Percentiles rank a stretch among this genome's conserved stretches.
These are phyloP conservation scores for Gossypium longicalyx DNA, from an alignment of 345 rosid genomes.

Conservation along the genomic window DNA sequence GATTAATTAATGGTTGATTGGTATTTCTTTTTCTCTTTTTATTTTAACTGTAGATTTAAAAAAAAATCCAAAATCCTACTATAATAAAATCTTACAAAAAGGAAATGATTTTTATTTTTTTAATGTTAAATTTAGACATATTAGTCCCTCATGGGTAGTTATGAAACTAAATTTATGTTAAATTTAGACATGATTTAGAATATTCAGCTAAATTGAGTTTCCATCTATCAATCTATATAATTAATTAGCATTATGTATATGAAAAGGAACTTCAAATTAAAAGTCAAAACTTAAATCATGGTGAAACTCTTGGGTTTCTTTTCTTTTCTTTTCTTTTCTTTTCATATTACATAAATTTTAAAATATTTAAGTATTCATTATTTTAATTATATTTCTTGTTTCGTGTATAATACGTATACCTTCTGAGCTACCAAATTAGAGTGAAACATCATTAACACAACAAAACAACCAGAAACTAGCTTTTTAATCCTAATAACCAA, in stretches of 20 bases:
- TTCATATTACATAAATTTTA: background rate
- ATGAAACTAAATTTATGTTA: conserved; percentile 6
- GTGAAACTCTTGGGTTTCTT: too few species aligned
- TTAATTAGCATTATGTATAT: background rate
- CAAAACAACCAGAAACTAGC: background rate
- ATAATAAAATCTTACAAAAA: too few species aligned
- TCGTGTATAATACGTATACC: too few species aligned
- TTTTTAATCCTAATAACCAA: background rate
- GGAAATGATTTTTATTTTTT: background rate
- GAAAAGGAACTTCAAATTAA: background rate
- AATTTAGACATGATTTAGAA: background rate
- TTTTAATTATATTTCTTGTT: too few species aligned
- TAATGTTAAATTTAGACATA: background rate
- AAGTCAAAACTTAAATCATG: background rate
- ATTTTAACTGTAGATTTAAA: too few species aligned
- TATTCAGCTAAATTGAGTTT: background rate
- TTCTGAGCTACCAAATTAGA: background rate
- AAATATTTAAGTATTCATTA: background rate
- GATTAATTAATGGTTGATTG: too few species aligned
- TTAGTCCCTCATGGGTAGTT: background rate
- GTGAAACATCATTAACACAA: background rate
- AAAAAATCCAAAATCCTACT: too few species aligned
- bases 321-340: too few species aligned
- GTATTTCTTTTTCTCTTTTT: too few species aligned
- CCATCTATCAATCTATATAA: background rate